phyloP scores from a whole-genome alignment of 495 filamentous ascomycete species.

The Penicillium subrubescens region DNA sequence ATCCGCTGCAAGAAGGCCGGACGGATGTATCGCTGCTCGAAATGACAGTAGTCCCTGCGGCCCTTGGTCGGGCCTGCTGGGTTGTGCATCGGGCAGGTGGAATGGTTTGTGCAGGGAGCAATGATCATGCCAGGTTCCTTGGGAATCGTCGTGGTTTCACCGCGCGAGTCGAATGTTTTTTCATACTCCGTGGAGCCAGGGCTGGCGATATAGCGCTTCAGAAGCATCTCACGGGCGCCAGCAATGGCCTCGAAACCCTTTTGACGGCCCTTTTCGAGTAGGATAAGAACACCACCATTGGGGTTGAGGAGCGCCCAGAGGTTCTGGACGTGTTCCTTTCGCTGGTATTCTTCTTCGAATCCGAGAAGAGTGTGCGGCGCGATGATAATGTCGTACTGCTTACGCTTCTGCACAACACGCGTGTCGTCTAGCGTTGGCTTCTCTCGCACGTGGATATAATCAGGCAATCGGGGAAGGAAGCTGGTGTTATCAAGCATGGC shows the following conservation, averaged over 20 bases:
- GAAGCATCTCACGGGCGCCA: conserved; percentile 73
- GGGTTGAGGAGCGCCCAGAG: conserved; percentile 86
- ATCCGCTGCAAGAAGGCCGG: conserved; percentile 82
- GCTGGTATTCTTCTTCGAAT: conserved; percentile 68
- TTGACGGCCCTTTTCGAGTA: conserved; percentile 90
- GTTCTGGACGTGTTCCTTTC: conserved; percentile 77
- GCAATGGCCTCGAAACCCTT: conserved; percentile 92
- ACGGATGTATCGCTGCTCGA: conserved; percentile 83
- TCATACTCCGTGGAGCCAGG: conserved; percentile 55
- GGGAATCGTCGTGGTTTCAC: conserved; percentile 34
- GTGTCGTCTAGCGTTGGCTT: conserved; percentile 48
- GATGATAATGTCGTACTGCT: conserved; percentile 87
- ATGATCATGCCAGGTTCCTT: conserved; percentile 89
- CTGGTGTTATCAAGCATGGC: conserved; percentile 82
- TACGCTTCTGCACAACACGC: conserved; percentile 57
- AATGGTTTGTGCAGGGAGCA: conserved; percentile 93
- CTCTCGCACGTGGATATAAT: conserved; percentile 69
- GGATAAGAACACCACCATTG: conserved; percentile 80
- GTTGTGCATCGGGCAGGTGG: conserved; percentile 84
- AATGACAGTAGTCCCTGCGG: conserved; percentile 89
- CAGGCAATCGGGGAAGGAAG: conserved; percentile 90
- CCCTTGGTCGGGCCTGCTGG: conserved; percentile 64
- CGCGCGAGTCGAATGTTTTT: conserved; percentile 39
- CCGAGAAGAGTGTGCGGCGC: conserved; percentile 81
- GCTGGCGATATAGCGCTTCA: conserved; percentile 73